A percentile compares a stretch with the other conserved stretches of the same genome.
Evolutionary conservation across 1,139 yeast genomes (phyloP).

Genomic region (Pichia terricola): DNA sequence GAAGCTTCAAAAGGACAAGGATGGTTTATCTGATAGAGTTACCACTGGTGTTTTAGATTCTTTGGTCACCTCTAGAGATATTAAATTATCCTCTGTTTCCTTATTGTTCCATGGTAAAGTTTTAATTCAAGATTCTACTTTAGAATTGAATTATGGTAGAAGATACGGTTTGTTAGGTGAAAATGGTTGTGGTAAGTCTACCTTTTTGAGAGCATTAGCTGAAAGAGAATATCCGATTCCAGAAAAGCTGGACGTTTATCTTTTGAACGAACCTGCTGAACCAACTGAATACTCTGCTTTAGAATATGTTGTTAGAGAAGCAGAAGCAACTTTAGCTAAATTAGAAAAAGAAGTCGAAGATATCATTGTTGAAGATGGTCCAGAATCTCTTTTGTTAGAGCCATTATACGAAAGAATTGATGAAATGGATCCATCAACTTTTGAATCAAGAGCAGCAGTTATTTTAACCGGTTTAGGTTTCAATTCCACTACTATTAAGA

Average conservation of each 20-base stretch:
- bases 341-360: constrained; percentile 89
- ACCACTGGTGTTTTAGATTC: constrained; percentile 95
- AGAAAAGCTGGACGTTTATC: constrained; percentile 78
- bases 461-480: constrained; percentile 97
- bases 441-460: constrained; percentile 93
- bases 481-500: constrained; percentile 72
- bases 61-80: constrained; percentile 83
- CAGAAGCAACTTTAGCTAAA: constrained; percentile 84
- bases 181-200: constrained; percentile 98
- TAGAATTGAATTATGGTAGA: constrained; percentile 95
- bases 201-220: constrained; percentile 84
- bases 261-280: constrained; percentile 95
- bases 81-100: constrained; percentile 83
- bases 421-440: constrained; percentile 90
- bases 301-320: constrained; percentile 95
- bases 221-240: constrained; percentile 97
- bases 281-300: constrained; percentile 87
- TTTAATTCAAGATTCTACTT: constrained; percentile 77
- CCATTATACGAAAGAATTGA: constrained; percentile 92
- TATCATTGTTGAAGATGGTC: constrained; percentile 82
- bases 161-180: constrained; percentile 95
- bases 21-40: constrained; percentile 94
- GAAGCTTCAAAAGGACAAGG: constrained; percentile 86
- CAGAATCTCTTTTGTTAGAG: constrained; percentile 80
- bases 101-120: constrained; percentile 97